Evolutionary conservation across 257 asterid species (phyloP), one percentile per base, ranked within the genome.

Genomic region (Pogostemon cablin): DNA sequence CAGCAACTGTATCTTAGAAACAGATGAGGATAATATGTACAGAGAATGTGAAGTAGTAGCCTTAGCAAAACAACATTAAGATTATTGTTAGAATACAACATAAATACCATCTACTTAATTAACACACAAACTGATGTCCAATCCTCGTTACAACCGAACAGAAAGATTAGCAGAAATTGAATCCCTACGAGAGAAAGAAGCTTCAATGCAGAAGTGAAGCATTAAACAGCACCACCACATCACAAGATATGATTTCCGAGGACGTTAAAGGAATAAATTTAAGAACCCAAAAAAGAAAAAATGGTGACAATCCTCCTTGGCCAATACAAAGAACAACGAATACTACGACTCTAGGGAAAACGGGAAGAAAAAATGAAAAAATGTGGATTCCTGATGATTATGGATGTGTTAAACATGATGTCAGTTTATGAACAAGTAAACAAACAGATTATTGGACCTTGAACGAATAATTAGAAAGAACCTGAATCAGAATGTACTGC

Each of bases 351-450:
- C 37, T 7, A 53, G 20, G 20, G 20, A 47, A 52, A 52, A 47
- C 64, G 71, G 63, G 74, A 11, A 39, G 9, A 61, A 65, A 78
- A 79, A 72, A 83, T 78, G 71, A 82, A 75, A 65, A 56, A 72
- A 80, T 69, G 75, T 74, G 79, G 82, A 81, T 76, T 67, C 65
- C 46, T 38, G 73, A 71, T 66, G 74, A 58, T 37, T 82, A 69
- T 75, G 70, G 80, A 72, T 54, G 7, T 70, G 81, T 71, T 81
- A 78, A 76, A 65, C 60, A 69, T 34, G 83, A 71, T 73, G 88
- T 88, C 84, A 86, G 89, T 79, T 80, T 81, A 81, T 86, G 80
- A 81, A 86, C 91, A 85, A 54, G 60, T 65, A 46, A 77, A 77
- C 68, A 49, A 75, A 70, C 41, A 59, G 68, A 48, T 69, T 57